Conservation (phyloP, 2,329 filamentous ascomycete genomes). For the Fusarium sp. region DNA sequence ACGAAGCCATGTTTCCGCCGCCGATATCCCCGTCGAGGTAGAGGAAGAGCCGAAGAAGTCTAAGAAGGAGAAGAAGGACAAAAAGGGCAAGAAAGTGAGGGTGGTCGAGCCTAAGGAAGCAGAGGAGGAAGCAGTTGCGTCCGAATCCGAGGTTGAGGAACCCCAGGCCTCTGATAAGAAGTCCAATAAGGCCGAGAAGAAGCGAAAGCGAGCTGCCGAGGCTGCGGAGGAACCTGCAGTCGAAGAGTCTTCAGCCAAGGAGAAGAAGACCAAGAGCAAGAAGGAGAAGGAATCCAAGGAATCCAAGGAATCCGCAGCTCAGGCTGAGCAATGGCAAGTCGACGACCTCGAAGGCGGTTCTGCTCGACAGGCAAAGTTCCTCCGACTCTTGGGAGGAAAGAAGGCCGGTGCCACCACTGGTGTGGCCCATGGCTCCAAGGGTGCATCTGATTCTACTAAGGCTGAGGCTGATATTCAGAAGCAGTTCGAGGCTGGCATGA, state of each 20-base stretch:
- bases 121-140: constrained; percentile 44
- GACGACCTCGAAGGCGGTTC: constrained; percentile 65
- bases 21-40: constrained; percentile 31
- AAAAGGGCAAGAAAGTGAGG: constrained; percentile 48
- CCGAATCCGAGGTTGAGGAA: constrained; percentile 28
- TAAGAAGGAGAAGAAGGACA: constrained; percentile 50
- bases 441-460: constrained; percentile 55
- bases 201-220: constrained; percentile 53
- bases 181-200: constrained; percentile 56
- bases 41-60: constrained; percentile 45
- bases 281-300: constrained; percentile 40
- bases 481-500: constrained; percentile 71
- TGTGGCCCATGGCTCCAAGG: constrained; percentile 40
- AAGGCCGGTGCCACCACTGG: constrained; percentile 58
- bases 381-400: constrained; percentile 69
- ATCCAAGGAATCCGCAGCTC: constrained; percentile 15
- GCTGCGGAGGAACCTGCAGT: constrained; percentile 32
- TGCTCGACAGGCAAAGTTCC: constrained; percentile 69
- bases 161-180: constrained; percentile 49
- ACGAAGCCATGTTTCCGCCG: constrained; percentile 40
- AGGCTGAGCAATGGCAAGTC: constrained; percentile 68
- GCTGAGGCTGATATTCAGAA: constrained; percentile 69
- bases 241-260: constrained; percentile 42
- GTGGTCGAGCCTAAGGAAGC: constrained; percentile 26
- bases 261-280: constrained; percentile 46